These are phyloP conservation scores for Spizellomyces sp. DNA, from an alignment of 192 early-diverging fungal species.

Conservation along the genomic window DNA sequence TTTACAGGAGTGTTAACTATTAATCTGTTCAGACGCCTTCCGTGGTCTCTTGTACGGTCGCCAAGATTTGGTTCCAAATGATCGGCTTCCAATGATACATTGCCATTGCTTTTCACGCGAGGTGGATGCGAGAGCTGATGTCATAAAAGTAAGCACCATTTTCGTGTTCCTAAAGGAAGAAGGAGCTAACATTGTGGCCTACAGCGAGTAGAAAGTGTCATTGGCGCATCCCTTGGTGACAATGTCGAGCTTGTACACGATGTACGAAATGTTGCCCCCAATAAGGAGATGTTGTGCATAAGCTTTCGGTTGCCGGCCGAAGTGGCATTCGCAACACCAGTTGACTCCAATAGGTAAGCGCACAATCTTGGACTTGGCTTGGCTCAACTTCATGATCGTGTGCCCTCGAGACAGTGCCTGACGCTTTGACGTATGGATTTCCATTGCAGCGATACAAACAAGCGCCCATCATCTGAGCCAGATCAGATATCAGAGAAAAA, in stretches of 20 bases:
- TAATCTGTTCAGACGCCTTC: constrained; percentile 74
- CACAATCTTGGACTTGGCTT: too few species aligned
- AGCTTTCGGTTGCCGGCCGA: constrained; percentile 77
- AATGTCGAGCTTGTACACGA: constrained; percentile 62
- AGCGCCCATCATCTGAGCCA: too few species aligned
- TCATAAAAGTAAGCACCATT: constrained; percentile 51
- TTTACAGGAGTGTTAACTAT: background rate
- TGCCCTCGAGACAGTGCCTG: too few species aligned
- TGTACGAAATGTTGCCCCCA: constrained; percentile 95
- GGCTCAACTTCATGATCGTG: too few species aligned
- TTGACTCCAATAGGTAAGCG: too few species aligned
- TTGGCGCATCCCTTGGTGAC: constrained; percentile 50
- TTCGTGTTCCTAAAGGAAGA: background rate
- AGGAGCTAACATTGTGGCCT: background rate
- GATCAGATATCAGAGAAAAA: too few species aligned
- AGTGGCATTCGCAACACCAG: constrained; percentile 67
- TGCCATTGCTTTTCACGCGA: constrained; percentile 93
- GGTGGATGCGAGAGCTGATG: constrained; percentile 60
- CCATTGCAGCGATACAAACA: too few species aligned
- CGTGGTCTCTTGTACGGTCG: constrained; percentile 70
- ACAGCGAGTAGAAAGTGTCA: constrained; percentile 53
- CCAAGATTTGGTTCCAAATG: constrained; percentile 45
- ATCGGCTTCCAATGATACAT: constrained; percentile 83
- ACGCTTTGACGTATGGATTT: too few species aligned
- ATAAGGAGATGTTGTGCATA: constrained; percentile 98